Percentiles rank a stretch among this genome's conserved stretches.
phyloP scores from a whole-genome alignment of 179 eudicot genomes.

The Silene coronaria region DNA sequence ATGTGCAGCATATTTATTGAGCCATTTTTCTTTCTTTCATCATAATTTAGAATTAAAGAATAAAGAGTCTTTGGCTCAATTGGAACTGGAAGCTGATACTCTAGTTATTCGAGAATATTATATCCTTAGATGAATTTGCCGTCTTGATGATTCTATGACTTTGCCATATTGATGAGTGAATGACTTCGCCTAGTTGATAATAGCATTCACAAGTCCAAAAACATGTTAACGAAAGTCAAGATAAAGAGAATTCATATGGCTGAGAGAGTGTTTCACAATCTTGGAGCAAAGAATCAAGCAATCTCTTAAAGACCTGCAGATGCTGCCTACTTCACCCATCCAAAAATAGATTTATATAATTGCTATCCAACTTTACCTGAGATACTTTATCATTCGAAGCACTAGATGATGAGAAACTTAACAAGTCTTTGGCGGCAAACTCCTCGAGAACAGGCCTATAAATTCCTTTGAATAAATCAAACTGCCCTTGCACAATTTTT shows the following conservation, averaged over 20 bases:
- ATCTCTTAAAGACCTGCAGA: background rate
- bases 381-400: constrained; percentile 36
- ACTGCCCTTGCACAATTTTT: constrained; percentile 87
- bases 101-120: no score
- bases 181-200: no score
- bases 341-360: background rate
- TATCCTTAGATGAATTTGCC: no score
- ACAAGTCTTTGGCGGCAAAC: constrained; percentile 56
- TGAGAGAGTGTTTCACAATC: background rate
- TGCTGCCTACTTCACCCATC: background rate
- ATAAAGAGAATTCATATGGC: background rate
- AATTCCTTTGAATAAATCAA: constrained; percentile 56
- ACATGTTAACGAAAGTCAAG: background rate
- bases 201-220: no score
- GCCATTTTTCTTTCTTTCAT: no score
- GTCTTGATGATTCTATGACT: no score
- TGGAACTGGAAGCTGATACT: no score
- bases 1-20: no score
- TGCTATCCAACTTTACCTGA: constrained; percentile 43
- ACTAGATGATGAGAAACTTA: constrained; percentile 49
- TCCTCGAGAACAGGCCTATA: constrained; percentile 73
- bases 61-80: no score
- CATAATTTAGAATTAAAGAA: no score
- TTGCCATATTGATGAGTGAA: no score
- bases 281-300: background rate